A percentile compares a stretch with the other conserved stretches of the same genome.
Evolutionary conservation across 2,329 filamentous ascomycete genomes (phyloP).

Genomic region (Xylaria sp.): DNA sequence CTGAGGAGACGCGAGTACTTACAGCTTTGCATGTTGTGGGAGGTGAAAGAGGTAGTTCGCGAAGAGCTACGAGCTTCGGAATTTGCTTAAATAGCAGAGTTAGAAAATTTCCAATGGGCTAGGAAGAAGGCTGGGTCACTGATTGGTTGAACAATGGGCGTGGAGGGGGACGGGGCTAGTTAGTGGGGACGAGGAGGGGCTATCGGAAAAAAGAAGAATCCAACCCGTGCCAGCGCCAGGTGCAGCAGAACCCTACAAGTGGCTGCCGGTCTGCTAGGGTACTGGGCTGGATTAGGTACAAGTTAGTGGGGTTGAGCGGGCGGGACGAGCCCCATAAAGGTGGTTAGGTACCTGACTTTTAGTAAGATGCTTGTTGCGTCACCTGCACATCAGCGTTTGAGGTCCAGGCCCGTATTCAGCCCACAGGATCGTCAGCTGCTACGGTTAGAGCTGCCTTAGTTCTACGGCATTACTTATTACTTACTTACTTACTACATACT

Average conservation of each 20-base stretch:
- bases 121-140: not conserved
- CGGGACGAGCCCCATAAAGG: not conserved
- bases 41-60: conserved; percentile 12
- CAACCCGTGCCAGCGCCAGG: conserved; percentile 2
- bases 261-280: not conserved
- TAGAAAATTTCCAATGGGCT: conserved; percentile 33
- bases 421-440: conserved; percentile 19
- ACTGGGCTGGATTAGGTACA: not conserved
- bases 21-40: conserved; percentile 33
- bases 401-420: not conserved
- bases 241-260: conserved; percentile 1
- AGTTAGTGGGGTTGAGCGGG: not conserved
- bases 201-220: conserved; percentile 28
- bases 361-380: conserved; percentile 19
- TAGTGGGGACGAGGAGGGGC: conserved; percentile 5
- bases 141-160: conserved; percentile 24
- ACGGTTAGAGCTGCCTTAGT: not conserved
- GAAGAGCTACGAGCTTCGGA: conserved; percentile 24
- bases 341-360: not conserved
- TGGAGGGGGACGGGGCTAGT: not conserved
- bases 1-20: conserved; percentile 21
- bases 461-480: no score
- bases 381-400: conserved; percentile 23
- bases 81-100: conserved; percentile 30
- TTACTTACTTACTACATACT: no score